Percentiles rank a stretch among this genome's conserved stretches.
Conservation (phyloP, 805 yeast genomes). For the Scheffersomyces coipomensis region DNA sequence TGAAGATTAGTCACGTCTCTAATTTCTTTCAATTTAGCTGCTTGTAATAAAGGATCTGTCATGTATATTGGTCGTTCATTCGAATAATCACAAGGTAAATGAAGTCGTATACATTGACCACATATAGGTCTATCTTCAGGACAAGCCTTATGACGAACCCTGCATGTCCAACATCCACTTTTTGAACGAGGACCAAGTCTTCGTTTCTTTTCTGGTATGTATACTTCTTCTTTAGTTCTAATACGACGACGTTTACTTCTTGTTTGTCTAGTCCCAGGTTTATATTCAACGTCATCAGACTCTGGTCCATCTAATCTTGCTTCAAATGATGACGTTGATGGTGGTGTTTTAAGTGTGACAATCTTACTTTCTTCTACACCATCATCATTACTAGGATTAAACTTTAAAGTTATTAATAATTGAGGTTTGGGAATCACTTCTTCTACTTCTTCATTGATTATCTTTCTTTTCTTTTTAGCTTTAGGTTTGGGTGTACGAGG, state of each 20-base stretch:
- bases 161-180: conserved; percentile 78
- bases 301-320: not conserved
- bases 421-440: too few species aligned
- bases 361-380: too few species aligned
- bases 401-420: not conserved
- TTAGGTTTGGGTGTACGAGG: too few species aligned
- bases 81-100: conserved; percentile 57
- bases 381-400: not conserved
- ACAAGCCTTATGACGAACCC: conserved; percentile 71
- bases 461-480: too few species aligned
- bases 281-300: conserved; percentile 6
- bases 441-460: too few species aligned
- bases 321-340: not conserved
- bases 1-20: conserved; percentile 40
- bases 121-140: conserved; percentile 65
- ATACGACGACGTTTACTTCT: conserved; percentile 6
- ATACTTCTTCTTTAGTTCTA: not conserved
- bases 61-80: conserved; percentile 54
- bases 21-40: conserved; percentile 49
- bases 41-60: conserved; percentile 38
- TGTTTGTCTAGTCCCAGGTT: conserved; percentile 6
- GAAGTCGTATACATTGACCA: conserved; percentile 54
- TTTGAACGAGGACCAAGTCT: conserved; percentile 39
- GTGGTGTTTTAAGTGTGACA: not conserved
- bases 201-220: conserved; percentile 13